phyloP scores from a whole-genome alignment of 306 rosid species.

The Corylus avellana region DNA sequence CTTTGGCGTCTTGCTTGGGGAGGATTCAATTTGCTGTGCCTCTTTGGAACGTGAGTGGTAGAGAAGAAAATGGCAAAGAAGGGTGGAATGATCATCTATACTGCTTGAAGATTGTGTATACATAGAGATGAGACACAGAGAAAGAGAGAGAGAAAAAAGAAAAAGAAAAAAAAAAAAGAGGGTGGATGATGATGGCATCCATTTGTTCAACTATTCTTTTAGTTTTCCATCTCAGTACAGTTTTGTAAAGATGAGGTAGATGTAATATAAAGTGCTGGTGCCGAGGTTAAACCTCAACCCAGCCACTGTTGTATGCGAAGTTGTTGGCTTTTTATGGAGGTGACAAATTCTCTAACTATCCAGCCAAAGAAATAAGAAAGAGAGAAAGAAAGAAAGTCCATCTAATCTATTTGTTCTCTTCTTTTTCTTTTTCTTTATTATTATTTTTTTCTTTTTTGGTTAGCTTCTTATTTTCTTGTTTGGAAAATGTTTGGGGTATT shows the following conservation, averaged over 20 bases:
- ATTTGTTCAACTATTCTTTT: slow-evolving; percentile 34
- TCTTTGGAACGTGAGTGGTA: slow-evolving; percentile 6
- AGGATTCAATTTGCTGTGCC: slow-evolving; percentile 21
- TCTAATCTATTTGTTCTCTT: too few relatives aligned
- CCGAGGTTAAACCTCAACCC: slow-evolving; percentile 51
- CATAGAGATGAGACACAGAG: neutral
- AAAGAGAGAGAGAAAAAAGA: slow-evolving; percentile 23
- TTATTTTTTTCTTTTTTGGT: too few relatives aligned
- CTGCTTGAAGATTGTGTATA: slow-evolving; percentile 50
- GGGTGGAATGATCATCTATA: slow-evolving; percentile 32
- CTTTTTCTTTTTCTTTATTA: neutral
- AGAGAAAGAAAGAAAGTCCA: neutral
- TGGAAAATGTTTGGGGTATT: too few relatives aligned
- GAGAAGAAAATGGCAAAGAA: slow-evolving; percentile 26
- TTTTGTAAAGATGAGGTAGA: slow-evolving; percentile 69
- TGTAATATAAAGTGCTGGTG: slow-evolving; percentile 49
- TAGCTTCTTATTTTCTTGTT: too few relatives aligned
- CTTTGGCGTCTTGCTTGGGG: slow-evolving; percentile 35
- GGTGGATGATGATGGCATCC: slow-evolving; percentile 31
- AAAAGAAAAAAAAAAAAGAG: slow-evolving; percentile 30
- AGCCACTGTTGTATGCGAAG: slow-evolving; percentile 52
- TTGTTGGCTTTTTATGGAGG: slow-evolving; percentile 33
- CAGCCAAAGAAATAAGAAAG: neutral
- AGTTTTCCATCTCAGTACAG: slow-evolving; percentile 25
- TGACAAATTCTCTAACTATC: neutral